Conservation (phyloP, 2,329 filamentous ascomycete genomes). For the Ceratocystis diversiconidia region DNA sequence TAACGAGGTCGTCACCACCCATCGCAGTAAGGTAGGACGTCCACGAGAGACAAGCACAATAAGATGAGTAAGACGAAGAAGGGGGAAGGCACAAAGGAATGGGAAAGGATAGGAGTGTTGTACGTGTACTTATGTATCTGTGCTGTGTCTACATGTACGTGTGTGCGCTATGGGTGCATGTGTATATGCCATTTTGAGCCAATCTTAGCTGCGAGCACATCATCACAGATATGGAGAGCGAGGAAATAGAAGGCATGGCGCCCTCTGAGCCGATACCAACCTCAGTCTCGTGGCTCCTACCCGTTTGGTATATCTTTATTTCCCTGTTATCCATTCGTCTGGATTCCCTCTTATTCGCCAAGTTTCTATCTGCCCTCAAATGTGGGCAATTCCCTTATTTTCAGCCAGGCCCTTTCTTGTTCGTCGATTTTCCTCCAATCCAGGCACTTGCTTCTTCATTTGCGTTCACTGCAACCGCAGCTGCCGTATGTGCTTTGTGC, state of each 20-base stretch:
- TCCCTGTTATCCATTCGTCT: background rate
- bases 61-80: too few relatives aligned
- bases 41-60: too few relatives aligned
- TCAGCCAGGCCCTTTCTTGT: background rate
- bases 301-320: background rate
- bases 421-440: background rate
- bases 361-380: background rate
- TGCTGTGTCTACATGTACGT: background rate
- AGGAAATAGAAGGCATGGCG: background rate
- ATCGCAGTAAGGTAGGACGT: too few relatives aligned
- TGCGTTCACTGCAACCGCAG: background rate
- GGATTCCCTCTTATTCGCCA: background rate
- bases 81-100: background rate
- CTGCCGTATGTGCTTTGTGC: too few relatives aligned
- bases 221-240: background rate
- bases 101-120: background rate
- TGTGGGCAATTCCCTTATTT: background rate
- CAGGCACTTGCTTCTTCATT: background rate
- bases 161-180: background rate
- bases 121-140: background rate
- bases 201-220: slow-evolving; percentile 4
- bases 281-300: background rate
- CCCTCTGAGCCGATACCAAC: background rate
- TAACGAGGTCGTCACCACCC: background rate
- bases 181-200: slow-evolving; percentile 4